Conservation (phyloP, 1,139 yeast species). For the Geotrichum restrictum region DNA sequence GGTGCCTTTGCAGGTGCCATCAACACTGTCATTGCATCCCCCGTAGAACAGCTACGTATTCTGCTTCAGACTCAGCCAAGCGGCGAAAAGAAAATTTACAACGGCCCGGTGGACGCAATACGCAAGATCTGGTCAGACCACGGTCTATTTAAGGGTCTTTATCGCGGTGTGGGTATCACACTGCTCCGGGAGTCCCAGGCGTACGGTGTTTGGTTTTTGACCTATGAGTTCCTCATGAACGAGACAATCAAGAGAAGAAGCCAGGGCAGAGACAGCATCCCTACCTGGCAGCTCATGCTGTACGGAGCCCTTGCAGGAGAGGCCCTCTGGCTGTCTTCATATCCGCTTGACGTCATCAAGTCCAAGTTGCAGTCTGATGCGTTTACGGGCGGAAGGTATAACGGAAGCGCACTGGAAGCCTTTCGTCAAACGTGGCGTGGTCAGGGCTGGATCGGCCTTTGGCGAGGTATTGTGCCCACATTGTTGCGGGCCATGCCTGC, state of each 20-base stretch:
- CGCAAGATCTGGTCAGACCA: slow-evolving; percentile 46
- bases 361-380: slow-evolving; percentile 65
- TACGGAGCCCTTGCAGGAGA: slow-evolving; percentile 73
- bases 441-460: slow-evolving; percentile 57
- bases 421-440: slow-evolving; percentile 44
- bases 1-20: slow-evolving; percentile 90
- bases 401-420: slow-evolving; percentile 49
- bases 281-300: slow-evolving; percentile 57
- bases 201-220: slow-evolving; percentile 76
- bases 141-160: slow-evolving; percentile 54
- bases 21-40: slow-evolving; percentile 80
- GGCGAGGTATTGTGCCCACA: slow-evolving; percentile 71
- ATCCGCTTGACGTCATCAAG: slow-evolving; percentile 69
- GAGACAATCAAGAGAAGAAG: slow-evolving; percentile 21
- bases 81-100: slow-evolving; percentile 45
- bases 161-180: slow-evolving; percentile 60
- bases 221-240: slow-evolving; percentile 60
- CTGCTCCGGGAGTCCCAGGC: slow-evolving; percentile 69
- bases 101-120: slow-evolving; percentile 80
- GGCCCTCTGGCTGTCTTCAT: slow-evolving; percentile 66
- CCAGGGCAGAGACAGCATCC: slow-evolving; percentile 48
- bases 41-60: slow-evolving; percentile 90
- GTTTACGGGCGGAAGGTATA: slow-evolving; percentile 47
- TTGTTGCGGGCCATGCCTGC: slow-evolving; percentile 68
- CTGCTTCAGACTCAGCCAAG: slow-evolving; percentile 84